Base-by-base conservation (phyloP, 1,284 basidiomycete species). In the Anthracocystis walkeri region DNA sequence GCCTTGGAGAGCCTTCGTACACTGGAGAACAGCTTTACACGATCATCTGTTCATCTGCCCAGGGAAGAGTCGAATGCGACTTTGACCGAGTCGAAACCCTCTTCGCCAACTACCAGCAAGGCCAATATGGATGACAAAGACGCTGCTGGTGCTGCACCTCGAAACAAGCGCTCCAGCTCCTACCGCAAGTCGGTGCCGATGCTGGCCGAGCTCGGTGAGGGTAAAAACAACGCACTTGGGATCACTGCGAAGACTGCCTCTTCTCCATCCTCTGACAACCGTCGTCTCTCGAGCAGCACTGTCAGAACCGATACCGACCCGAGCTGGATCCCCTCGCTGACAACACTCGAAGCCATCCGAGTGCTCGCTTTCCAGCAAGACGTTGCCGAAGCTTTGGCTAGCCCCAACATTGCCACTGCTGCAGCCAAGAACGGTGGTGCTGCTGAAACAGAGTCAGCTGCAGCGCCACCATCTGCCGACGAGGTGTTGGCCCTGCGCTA, bases 151-250 rank as follows among this genome's bases (percentile, higher is more conserved):
- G 59, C 57, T 12, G 41, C 49, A 1, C 33, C 46, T 2, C 27
- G n/a, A 25, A 4, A 8, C 21, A 65, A 71, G 41, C 62, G 68
- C 35, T 51, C 18, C 62, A 65, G 62, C 44, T 62, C 62, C 18
- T 71, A 65, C 46, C 62, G 68, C 45, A 61, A 71, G 21, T 65
- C 68, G 21, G 68, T 71, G n/a, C 68, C 62, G 3, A 58, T 38
- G 1, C 54, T 65, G 25, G 55, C 55, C 23, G 50, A 65, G 18
- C 58, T 71, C n/a, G 18, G 18, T 12, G 7, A 5, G 0, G 25
- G n/a, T 25, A 44, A 27, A 38, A 38, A 38, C 8, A 57, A 45
- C 10, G 62, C 54, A 1, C 50, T 54, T 2, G 53, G 54, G 14
- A 53, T 70, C 20, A 40, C 18, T 23, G 51, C 8, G 33, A 48